Conservation (phyloP, 345 rosid species). For the Leavenworthia alabamica region DNA sequence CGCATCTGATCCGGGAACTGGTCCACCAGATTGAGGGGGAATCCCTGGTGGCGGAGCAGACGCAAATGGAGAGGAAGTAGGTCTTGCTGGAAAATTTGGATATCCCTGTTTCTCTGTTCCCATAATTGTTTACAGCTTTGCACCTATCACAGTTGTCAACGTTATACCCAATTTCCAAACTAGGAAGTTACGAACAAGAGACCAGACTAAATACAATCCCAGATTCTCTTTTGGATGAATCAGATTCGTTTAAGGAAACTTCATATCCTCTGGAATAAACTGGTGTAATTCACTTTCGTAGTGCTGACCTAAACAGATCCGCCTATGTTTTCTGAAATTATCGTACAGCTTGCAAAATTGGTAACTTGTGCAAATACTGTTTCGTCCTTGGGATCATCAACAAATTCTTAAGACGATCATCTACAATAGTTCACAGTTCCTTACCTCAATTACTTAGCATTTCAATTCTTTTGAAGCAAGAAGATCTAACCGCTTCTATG, state of each 20-base stretch:
- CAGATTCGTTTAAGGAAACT: constrained; percentile 10
- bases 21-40: constrained; percentile 56
- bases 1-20: constrained; percentile 39
- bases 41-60: constrained; percentile 49
- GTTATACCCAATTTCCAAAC: neutral
- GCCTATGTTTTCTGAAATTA: neutral
- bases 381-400: neutral
- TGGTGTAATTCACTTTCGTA: neutral
- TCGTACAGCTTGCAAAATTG: neutral
- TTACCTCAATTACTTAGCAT: neutral
- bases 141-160: constrained; percentile 31
- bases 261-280: constrained; percentile 1
- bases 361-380: neutral
- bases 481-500: no score
- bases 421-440: neutral
- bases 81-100: constrained; percentile 50
- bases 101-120: constrained; percentile 61
- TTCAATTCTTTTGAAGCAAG: no score
- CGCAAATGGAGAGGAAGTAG: constrained; percentile 52
- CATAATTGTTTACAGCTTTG: constrained; percentile 36
- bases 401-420: constrained; percentile 1
- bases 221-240: no score
- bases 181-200: neutral
- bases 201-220: constrained; percentile 15
- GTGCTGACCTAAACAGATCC: constrained; percentile 18